Evolutionary conservation across 495 filamentous ascomycete genomes (phyloP).

Genomic region (Cercophora newfieldiana): DNA sequence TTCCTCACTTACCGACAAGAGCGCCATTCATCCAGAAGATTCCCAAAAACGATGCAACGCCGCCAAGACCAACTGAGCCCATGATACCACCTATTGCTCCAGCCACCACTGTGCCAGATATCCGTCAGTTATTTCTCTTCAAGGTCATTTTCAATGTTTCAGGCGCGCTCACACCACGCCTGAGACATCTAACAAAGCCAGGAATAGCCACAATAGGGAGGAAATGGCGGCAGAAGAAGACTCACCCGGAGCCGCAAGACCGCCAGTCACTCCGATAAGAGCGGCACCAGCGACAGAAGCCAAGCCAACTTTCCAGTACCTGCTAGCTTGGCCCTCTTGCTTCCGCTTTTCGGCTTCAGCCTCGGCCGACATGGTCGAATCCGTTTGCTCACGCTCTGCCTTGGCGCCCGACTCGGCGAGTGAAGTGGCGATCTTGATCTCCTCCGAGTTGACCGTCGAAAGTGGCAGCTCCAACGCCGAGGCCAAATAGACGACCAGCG

Average conservation of each 20-base stretch:
- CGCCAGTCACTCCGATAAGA: constrained; percentile 83
- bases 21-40: constrained; percentile 78
- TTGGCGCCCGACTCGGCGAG: constrained; percentile 56
- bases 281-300: constrained; percentile 86
- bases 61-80: constrained; percentile 80
- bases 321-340: constrained; percentile 58
- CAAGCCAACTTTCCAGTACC: constrained; percentile 85
- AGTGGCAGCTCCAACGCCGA: constrained; percentile 64
- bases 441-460: constrained; percentile 61
- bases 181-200: too few species aligned
- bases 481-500: constrained; percentile 63
- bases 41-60: constrained; percentile 79
- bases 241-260: constrained; percentile 86
- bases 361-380: constrained; percentile 64
- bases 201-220: too few species aligned
- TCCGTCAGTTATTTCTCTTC: too few species aligned
- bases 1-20: too few species aligned
- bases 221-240: too few species aligned
- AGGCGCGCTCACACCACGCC: too few species aligned
- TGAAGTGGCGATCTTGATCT: constrained; percentile 69
- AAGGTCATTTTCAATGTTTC: too few species aligned
- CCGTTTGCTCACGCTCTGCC: constrained; percentile 35
- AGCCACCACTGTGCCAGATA: constrained; percentile 76
- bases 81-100: constrained; percentile 86
- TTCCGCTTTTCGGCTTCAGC: constrained; percentile 65